These are phyloP conservation scores for Calcarisporium arbuscula DNA, from an alignment of 2,329 filamentous ascomycete species.

Conservation along the genomic window DNA sequence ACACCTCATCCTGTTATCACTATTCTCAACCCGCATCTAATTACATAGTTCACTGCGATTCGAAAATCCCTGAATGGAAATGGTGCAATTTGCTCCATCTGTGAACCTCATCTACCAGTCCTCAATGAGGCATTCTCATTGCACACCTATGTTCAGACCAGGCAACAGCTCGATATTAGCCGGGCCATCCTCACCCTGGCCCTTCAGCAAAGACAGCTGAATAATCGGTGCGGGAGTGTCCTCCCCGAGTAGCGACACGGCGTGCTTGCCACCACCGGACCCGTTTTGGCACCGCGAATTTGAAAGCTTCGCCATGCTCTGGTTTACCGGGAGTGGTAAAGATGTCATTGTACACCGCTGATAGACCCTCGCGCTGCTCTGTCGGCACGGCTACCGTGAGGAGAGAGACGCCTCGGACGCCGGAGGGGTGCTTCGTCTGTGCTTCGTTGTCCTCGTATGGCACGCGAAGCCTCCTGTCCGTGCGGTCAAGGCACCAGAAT, in stretches of 20 bases:
- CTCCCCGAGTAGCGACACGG: background rate
- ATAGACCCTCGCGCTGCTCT: slow-evolving; percentile 12
- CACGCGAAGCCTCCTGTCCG: slow-evolving; percentile 48
- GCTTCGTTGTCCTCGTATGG: slow-evolving; percentile 28
- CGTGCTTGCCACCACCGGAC: slow-evolving; percentile 7
- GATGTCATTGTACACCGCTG: slow-evolving; percentile 21
- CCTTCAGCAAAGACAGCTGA: no score
- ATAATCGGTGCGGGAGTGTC: no score
- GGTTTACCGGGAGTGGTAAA: slow-evolving; percentile 8
- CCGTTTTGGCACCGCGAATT: slow-evolving; percentile 10
- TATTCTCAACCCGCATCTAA: no score
- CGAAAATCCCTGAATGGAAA: no score
- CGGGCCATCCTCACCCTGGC: no score
- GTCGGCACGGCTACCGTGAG: slow-evolving; percentile 31
- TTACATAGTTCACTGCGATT: no score
- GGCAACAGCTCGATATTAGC: slow-evolving; percentile 14
- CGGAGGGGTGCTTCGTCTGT: slow-evolving; percentile 40
- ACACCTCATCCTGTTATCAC: no score
- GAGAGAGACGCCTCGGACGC: slow-evolving; percentile 42
- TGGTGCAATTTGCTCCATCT: no score
- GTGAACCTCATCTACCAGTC: no score
- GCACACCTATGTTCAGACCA: no score
- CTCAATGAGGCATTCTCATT: no score
- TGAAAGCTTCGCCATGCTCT: slow-evolving; percentile 2
- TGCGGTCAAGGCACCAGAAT: slow-evolving; percentile 62